Evolutionary conservation across 768 basidiomycete species (phyloP).

Genomic region (Nidula microcarpa): DNA sequence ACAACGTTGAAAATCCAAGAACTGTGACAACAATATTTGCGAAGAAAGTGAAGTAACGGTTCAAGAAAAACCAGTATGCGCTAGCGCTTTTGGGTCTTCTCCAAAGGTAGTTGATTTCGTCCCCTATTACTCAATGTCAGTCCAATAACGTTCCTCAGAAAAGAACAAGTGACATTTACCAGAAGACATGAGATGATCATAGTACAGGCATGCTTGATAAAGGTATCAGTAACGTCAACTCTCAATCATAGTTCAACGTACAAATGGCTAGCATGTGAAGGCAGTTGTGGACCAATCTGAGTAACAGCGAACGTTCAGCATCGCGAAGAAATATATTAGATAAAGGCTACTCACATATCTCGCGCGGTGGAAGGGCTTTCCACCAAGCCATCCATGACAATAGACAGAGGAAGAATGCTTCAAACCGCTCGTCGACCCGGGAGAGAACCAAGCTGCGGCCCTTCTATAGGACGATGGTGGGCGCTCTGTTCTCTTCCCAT

Average conservation of each 20-base stretch:
- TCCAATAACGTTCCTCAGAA: neutral
- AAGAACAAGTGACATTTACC: conserved; percentile 15
- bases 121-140: conserved; percentile 12
- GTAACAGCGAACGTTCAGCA: neutral
- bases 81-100: conserved; percentile 30
- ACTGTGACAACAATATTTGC: conserved; percentile 29
- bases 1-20: conserved; percentile 22
- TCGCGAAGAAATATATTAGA: neutral
- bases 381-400: conserved; percentile 4
- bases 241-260: conserved; percentile 12
- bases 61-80: conserved; percentile 43
- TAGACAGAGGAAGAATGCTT: neutral
- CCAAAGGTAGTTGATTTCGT: conserved; percentile 45
- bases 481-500: neutral
- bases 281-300: conserved; percentile 22
- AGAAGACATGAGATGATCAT: conserved; percentile 34
- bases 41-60: conserved; percentile 45
- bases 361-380: conserved; percentile 5
- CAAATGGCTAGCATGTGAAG: conserved; percentile 28
- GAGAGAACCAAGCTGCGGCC: too few relatives aligned
- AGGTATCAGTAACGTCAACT: neutral
- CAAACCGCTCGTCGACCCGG: too few relatives aligned
- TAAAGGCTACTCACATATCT: conserved; percentile 9
- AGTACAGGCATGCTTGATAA: conserved; percentile 29
- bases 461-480: neutral